Base-by-base conservation (phyloP, 2,329 filamentous ascomycete species). In the Colletotrichum trifolii region DNA sequence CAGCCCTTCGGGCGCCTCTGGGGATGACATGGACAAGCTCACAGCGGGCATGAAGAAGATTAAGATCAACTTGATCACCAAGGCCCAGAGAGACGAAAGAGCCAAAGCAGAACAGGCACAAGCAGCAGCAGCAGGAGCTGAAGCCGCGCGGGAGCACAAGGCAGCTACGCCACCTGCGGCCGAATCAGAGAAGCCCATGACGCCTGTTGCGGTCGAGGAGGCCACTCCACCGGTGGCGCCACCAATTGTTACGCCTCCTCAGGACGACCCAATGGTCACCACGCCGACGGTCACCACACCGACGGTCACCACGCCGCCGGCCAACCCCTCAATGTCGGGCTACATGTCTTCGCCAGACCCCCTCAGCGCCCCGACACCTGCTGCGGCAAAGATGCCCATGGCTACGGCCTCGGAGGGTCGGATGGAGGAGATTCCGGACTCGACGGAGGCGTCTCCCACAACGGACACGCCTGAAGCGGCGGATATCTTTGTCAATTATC, bases 31-130 rank as follows among this genome's bases (percentile, higher is more conserved):
- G 40, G 85, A 89, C 57, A 82, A 77, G 54, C 79, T 90, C 66
- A 85, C 86, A 0, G 80, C 78, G 40, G 83, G 85, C 2, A 85
- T 89, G 82, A 88, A 85, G 73, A 88, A 85, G 73, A 86, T 90
- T 63, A 88, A 85, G 72, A 87, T 90, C 70, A 89, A 85, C 56
- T 73, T 89, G 33, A 79, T 89, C 43, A 88, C 86, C 2, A 82
- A 87, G 65, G 81, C 86, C 43, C 84, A 88, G 70, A 84, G 82
- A 69, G 86, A 87, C 54, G 85, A 84, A 2, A 82, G 79, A 34
- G 82, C 82, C 56, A 72, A 73, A 58, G 70, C 74, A n/a, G 54
- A 58, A 17, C 45, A 71, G 49, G 48, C 49, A 15, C 42, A 45
- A n/a, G 46, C 46, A 33, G 46, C 46, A 33, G 46, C 46, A 34